Percentiles rank a stretch among this genome's conserved stretches.
These are phyloP conservation scores for Saccharomyces pastorianus DNA, from an alignment of 1,139 yeast species.

Conservation along the genomic window DNA sequence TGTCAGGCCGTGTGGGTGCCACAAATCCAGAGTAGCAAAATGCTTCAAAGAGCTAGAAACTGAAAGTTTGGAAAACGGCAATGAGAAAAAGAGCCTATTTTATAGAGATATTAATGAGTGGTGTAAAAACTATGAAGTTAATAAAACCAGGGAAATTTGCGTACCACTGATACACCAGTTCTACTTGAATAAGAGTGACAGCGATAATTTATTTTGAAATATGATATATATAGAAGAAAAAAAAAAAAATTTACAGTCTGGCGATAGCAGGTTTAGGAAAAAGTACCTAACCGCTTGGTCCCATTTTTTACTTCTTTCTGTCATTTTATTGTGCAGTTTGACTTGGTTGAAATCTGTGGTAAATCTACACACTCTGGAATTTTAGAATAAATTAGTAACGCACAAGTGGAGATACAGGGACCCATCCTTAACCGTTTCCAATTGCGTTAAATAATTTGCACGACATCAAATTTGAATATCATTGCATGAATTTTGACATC, in stretches of 20 bases:
- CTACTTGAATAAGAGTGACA: not conserved
- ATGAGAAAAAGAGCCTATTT: not conserved
- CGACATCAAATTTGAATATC: no score
- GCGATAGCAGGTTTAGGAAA: not conserved
- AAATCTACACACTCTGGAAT: not conserved
- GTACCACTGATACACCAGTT: not conserved
- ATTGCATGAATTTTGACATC: not conserved
- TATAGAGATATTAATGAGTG: slow-evolving; percentile 1
- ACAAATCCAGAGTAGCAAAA: not conserved
- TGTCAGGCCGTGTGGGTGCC: slow-evolving; percentile 1
- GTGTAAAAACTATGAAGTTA: not conserved
- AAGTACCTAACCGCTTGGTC: slow-evolving; percentile 1
- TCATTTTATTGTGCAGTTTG: not conserved
- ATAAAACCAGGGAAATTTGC: not conserved
- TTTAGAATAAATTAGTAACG: not conserved
- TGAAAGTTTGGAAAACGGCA: not conserved
- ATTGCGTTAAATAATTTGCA: not conserved
- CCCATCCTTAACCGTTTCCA: not conserved
- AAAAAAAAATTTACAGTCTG: not conserved
- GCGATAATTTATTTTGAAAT: not conserved
- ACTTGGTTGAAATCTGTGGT: not conserved
- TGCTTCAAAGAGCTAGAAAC: not conserved
- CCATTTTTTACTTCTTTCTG: not conserved
- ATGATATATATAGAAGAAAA: not conserved
- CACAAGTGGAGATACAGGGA: not conserved